Evolutionary conservation across 2,329 filamentous ascomycete genomes (phyloP), one percentile per base, ranked within the genome.

Genomic region (Aspergillus glaucus): DNA sequence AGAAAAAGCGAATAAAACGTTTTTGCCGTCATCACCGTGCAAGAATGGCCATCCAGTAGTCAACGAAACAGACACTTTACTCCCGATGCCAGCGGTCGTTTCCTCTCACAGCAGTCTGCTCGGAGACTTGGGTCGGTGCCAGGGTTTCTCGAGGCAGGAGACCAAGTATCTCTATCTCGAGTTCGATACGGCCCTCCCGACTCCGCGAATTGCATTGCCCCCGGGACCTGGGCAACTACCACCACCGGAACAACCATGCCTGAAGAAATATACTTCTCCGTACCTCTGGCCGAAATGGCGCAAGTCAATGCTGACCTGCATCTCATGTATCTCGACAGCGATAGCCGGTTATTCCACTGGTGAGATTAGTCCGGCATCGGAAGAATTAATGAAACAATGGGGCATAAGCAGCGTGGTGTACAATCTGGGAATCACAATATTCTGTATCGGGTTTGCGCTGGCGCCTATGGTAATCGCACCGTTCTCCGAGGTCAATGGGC

Each of bases 381-480:
- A 67, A 4, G 78, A 87, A 46, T 83, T 95, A 75, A 78, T 77
- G 1, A 65, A 71, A 1, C 79, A 86, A 60, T 88, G 87, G 70
- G 67, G 78, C 3, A 75, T 88, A 0, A 84, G 82, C 36, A 72
- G 75, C 8, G 75, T 86, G 15, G 83, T 82, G 1, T 79, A 84
- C n/a, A 73, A 86, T 4, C 74, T 83, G 1, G 88, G 88, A 30
- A 87, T 95, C 51, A 94, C 90, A 0, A 80, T 82, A 0, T 96
- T 93, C 67, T 93, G 88, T 42, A 61, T 78, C 28, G 90, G 91
- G 3, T 95, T 95, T 57, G 88, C 79, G 0, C 67, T 90, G 21
- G 86, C 88, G 0, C 91, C 91, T 0, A 95, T 96, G 90, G 76
- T 88, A 1, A 78, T 95, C 0, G 91, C 91, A 0, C 91, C 91